Evolutionary conservation across 768 basidiomycete species (phyloP).

Genomic region (Phaeotremella fagi): DNA sequence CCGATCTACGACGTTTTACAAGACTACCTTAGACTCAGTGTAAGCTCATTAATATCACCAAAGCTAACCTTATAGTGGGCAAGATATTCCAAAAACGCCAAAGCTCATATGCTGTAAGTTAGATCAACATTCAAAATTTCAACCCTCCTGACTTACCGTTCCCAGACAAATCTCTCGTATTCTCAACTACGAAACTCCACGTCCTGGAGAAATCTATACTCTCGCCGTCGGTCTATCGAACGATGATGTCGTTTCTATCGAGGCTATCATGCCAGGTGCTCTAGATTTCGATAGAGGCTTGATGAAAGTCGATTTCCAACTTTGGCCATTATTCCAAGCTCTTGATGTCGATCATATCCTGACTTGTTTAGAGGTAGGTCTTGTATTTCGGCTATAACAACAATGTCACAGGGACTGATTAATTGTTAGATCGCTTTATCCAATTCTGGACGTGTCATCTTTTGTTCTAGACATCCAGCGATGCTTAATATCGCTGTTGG

Average conservation of each 20-base stretch:
- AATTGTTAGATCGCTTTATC: conserved; percentile 64
- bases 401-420: too few relatives aligned
- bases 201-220: conserved; percentile 38
- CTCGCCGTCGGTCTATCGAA: conserved; percentile 23
- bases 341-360: conserved; percentile 89
- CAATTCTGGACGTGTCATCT: conserved; percentile 78
- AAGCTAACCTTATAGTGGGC: conserved; percentile 29
- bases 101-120: conserved; percentile 68
- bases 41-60: conserved; percentile 8
- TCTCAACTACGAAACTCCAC: conserved; percentile 41
- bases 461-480: conserved; percentile 81
- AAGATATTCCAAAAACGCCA: conserved; percentile 68
- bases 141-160: neutral
- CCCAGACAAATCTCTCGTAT: conserved; percentile 40
- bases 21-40: conserved; percentile 78
- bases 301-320: conserved; percentile 89
- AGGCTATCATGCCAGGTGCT: conserved; percentile 51
- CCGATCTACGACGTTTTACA: conserved; percentile 94
- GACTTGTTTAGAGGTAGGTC: conserved; percentile 67
- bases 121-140: too few relatives aligned
- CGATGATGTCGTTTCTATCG: conserved; percentile 17
- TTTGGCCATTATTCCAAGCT: conserved; percentile 94
- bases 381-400: neutral
- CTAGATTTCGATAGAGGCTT: conserved; percentile 86
- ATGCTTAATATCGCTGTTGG: conserved; percentile 85